Evolutionary conservation across 805 yeast species (phyloP), one percentile per base, ranked within the genome.

Genomic region (Starmera caribaea): DNA sequence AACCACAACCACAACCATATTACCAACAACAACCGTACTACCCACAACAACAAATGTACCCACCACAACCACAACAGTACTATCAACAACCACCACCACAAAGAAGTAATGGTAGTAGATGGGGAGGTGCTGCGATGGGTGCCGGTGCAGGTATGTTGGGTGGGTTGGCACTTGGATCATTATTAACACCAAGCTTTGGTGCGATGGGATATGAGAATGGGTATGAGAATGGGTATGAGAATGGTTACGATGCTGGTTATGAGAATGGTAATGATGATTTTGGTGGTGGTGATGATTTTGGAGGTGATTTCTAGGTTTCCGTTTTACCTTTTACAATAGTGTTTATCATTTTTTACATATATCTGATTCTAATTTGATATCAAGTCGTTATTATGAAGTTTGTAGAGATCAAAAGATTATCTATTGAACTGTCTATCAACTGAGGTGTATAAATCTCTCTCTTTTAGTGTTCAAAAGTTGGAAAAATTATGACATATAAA

Each of bases 1-100:
- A 46, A 36, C 51, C 44, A 13, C 52, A 45, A 13, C 42, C 41
- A 33, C 41, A 39, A 3, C 38, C 15, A 15, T 34, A 37, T 16
- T 46, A 38, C n/a, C 54, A 44, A 34, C 48, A 46, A 5, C 35
- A 32, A 37, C 39, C 43, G 11, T 46, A 43, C 16, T 13, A 10
- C 14, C 56, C 49, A 29, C 69, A 62, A 38, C 65, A 57, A 12
- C 33, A 43, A 38, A 44, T 76, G 46, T 50, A 77, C 34, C 71
- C 70, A 8, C 62, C 67, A 30, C 71, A 71, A 35, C 47, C 75
- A 43, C 55, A 7, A 26, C 7, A 57, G 34, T 55, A 55, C 34
- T 54, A 40, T 42, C 40, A 40, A 34, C 42, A 40, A 21, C 53
- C 44, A 38, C 35, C 28, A 9, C 41, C 41, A 3, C 29, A 45